phyloP scores from a whole-genome alignment of 331 rosid species.

The Rhamnella rubrinervis region DNA sequence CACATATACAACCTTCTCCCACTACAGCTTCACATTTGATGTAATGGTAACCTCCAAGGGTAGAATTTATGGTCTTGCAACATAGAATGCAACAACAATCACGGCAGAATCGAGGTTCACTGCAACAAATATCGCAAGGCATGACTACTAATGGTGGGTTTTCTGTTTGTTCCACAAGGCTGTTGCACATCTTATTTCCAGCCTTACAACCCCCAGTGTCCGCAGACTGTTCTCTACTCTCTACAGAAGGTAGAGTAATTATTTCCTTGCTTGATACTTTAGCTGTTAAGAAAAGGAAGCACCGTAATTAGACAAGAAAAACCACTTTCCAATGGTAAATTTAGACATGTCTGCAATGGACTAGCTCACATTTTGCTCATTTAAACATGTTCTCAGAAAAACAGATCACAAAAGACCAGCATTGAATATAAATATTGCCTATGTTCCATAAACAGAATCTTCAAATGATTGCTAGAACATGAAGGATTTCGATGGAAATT shows the following conservation, averaged over 20 bases:
- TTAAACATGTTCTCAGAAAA: no score
- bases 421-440: neutral
- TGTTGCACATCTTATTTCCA: slow-evolving; percentile 55
- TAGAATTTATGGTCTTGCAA: slow-evolving; percentile 48
- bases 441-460: neutral
- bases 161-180: slow-evolving; percentile 38
- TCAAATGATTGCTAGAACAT: neutral
- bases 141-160: slow-evolving; percentile 33
- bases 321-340: neutral
- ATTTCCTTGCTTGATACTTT: slow-evolving; percentile 6
- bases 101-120: slow-evolving; percentile 71
- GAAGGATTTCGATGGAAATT: neutral
- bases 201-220: slow-evolving; percentile 54
- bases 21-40: slow-evolving; percentile 54
- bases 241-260: slow-evolving; percentile 43
- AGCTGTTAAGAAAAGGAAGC: slow-evolving; percentile 33
- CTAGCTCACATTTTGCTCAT: neutral
- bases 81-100: slow-evolving; percentile 87
- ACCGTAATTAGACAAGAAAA: neutral
- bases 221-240: slow-evolving; percentile 28
- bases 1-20: slow-evolving; percentile 52
- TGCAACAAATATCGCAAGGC: slow-evolving; percentile 78
- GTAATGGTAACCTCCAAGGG: slow-evolving; percentile 61
- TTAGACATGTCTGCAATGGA: neutral
- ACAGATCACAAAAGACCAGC: neutral